Conservation (phyloP, 768 basidiomycete species). For the Pilatotrama ljubarskyi region DNA sequence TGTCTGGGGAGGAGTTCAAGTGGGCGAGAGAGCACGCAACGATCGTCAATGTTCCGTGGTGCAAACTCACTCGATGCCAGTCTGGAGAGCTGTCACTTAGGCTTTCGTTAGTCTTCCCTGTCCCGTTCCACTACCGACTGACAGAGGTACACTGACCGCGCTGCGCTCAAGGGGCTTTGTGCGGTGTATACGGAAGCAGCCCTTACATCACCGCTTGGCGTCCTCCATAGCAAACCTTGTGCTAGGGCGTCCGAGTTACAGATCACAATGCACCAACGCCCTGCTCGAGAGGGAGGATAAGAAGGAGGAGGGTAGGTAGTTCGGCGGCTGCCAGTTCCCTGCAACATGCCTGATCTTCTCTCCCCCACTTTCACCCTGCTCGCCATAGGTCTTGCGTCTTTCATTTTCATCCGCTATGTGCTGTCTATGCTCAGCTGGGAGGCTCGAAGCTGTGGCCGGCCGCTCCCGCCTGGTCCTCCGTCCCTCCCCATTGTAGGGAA, state of each 20-base stretch:
- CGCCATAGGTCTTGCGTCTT: not conserved
- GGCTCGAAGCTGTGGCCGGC: constrained; percentile 8
- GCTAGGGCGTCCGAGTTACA: not conserved
- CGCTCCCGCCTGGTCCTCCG: constrained; percentile 27
- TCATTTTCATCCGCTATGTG: not conserved
- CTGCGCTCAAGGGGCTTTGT: not conserved
- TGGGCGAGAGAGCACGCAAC: no score
- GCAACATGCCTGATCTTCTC: not conserved
- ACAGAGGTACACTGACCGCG: not conserved
- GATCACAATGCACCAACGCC: not conserved
- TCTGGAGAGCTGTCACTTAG: not conserved
- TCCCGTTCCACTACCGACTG: not conserved
- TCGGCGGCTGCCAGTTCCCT: not conserved
- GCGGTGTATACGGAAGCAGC: not conserved
- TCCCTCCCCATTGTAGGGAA: constrained; percentile 26
- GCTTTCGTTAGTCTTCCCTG: not conserved
- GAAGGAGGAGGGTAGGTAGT: not conserved
- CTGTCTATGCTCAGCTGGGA: not conserved
- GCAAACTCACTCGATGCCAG: no score
- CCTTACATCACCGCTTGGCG: constrained; percentile 10
- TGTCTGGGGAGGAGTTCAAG: no score
- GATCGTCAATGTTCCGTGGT: no score
- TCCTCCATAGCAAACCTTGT: not conserved
- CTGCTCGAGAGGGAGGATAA: not conserved
- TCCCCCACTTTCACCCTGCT: not conserved